Evolutionary conservation across 129 eudicot genomes (phyloP).

Genomic region (Solidago caesia): DNA sequence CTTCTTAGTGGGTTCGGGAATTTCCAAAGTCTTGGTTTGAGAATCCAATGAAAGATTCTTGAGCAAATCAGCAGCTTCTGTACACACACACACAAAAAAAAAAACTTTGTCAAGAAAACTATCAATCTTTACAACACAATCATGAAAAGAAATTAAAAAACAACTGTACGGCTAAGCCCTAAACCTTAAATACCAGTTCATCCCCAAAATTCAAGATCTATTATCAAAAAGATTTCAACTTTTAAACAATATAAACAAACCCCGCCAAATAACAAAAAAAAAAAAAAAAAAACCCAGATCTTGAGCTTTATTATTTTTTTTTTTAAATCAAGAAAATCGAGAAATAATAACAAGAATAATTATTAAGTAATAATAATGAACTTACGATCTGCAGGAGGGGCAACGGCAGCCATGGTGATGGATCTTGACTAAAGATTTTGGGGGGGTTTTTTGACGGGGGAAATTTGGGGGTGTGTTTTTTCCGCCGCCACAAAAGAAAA

Average conservation of each 20-base stretch:
- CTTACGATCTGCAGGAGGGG: conserved; percentile 74
- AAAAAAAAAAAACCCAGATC: neutral
- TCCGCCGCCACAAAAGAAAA: conserved; percentile 42
- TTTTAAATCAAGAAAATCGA: neutral
- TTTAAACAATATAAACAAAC: neutral
- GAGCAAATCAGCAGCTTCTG: conserved; percentile 77
- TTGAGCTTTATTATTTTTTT: neutral
- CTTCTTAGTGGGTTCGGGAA: conserved; percentile 63
- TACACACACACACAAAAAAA: conserved; percentile 26
- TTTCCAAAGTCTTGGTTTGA: conserved; percentile 50
- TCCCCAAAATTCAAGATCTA: conserved; percentile 1
- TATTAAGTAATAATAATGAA: conserved; percentile 1
- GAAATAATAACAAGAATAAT: neutral
- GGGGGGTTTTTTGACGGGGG: conserved; percentile 18
- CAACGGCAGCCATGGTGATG: conserved; percentile 59
- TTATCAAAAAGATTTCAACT: neutral
- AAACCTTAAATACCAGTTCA: conserved; percentile 3
- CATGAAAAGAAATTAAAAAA: neutral
- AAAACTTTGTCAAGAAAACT: neutral
- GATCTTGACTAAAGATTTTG: conserved; percentile 25
- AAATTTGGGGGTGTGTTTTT: neutral
- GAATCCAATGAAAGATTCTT: conserved; percentile 73
- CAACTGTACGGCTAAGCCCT: neutral
- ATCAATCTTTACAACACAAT: neutral
- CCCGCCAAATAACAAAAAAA: neutral